Evolutionary conservation across 257 asterid genomes (phyloP).

Genomic region (Mitragyna speciosa): DNA sequence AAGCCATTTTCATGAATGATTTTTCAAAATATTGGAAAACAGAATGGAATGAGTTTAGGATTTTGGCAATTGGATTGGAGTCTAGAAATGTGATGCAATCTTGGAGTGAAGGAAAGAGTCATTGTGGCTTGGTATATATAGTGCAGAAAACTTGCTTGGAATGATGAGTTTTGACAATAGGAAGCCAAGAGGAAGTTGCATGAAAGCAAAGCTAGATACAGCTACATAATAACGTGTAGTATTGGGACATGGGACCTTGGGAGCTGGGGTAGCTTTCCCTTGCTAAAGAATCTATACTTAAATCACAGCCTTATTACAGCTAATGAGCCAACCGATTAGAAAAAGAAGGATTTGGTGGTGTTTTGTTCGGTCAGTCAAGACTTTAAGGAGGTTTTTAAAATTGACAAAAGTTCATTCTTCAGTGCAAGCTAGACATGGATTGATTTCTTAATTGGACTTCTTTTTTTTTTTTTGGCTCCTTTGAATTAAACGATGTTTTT

Average conservation of each 20-base stretch:
- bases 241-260: not conserved
- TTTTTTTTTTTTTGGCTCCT: not conserved
- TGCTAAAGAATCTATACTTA: conserved; percentile 15
- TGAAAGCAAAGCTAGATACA: not conserved
- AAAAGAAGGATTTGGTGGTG: not conserved
- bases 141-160: not conserved
- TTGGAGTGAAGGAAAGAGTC: conserved; percentile 4
- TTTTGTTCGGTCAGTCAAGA: conserved; percentile 20
- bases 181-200: conserved; percentile 14
- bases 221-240: conserved; percentile 15
- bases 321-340: conserved; percentile 4
- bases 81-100: not conserved
- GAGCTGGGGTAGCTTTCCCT: not conserved
- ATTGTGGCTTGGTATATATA: not conserved
- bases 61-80: not conserved
- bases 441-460: not conserved
- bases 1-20: conserved; percentile 7
- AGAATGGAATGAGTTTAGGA: not conserved
- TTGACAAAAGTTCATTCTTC: not conserved
- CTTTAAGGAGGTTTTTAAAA: conserved; percentile 1
- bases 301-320: conserved; percentile 26
- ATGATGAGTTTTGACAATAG: not conserved
- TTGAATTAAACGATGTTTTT: not conserved
- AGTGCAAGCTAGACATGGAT: not conserved
- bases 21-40: not conserved